Percentiles rank a stretch among this genome's conserved stretches.
Conservation (phyloP, 768 basidiomycete species). For the Russula brevipes region DNA sequence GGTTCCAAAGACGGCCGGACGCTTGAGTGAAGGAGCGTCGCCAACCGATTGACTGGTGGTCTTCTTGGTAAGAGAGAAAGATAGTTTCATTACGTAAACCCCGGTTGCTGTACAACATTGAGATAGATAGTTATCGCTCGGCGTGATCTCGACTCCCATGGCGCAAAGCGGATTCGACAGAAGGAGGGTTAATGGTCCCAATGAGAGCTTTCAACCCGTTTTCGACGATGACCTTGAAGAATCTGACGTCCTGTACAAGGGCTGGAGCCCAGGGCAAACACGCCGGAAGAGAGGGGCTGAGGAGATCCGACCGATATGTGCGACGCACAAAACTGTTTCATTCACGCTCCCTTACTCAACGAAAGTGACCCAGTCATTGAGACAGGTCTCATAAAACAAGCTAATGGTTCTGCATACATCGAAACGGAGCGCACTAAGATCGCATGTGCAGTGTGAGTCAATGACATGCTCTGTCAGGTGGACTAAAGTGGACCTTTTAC, state of each 20-base stretch:
- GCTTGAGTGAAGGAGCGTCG: slow-evolving; percentile 45
- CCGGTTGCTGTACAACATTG: not conserved
- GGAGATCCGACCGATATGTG: slow-evolving; percentile 87
- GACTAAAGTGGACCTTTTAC: slow-evolving; percentile 4
- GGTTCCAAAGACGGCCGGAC: slow-evolving; percentile 57
- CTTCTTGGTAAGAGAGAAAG: slow-evolving; percentile 66
- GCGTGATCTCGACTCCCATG: slow-evolving; percentile 2
- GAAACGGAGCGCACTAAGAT: slow-evolving; percentile 90
- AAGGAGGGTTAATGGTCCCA: slow-evolving; percentile 86
- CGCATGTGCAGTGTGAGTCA: slow-evolving; percentile 82
- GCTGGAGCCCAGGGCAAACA: slow-evolving; percentile 35
- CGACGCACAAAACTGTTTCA: slow-evolving; percentile 28
- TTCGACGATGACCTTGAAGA: slow-evolving; percentile 43
- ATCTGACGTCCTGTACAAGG: slow-evolving; percentile 24
- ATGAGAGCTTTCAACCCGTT: slow-evolving; percentile 65
- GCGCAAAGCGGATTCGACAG: slow-evolving; percentile 65
- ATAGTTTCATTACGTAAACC: slow-evolving; percentile 67
- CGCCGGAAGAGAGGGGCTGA: slow-evolving; percentile 49
- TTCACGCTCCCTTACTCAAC: slow-evolving; percentile 6
- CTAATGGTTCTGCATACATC: slow-evolving; percentile 95
- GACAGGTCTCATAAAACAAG: slow-evolving; percentile 85
- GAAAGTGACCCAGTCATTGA: slow-evolving; percentile 53
- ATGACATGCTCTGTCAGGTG: slow-evolving; percentile 17
- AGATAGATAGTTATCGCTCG: not conserved
- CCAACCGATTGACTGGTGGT: slow-evolving; percentile 51